A percentile compares a stretch with the other conserved stretches of the same genome.
phyloP scores from a whole-genome alignment of 1,284 basidiomycete genomes.

The Ganoderma sp. region DNA sequence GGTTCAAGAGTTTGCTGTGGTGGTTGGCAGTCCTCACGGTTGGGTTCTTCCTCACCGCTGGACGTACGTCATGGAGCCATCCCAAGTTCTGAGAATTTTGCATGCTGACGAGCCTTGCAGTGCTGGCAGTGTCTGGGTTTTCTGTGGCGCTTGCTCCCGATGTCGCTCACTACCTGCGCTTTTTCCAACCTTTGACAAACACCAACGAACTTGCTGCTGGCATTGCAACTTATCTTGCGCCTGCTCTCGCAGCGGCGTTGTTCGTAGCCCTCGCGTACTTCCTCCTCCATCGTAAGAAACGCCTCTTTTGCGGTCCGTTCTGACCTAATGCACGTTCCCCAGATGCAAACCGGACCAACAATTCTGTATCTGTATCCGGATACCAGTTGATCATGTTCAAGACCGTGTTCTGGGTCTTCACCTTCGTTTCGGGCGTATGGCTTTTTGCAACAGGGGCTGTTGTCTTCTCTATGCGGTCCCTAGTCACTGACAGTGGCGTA shows the following conservation, averaged over 20 bases:
- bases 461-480: slow-evolving; percentile 66
- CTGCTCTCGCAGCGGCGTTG: slow-evolving; percentile 63
- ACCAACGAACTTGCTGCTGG: slow-evolving; percentile 61
- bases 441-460: slow-evolving; percentile 70
- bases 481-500: slow-evolving; percentile 50
- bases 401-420: slow-evolving; percentile 69
- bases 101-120: slow-evolving; percentile 46
- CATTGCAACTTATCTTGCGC: slow-evolving; percentile 68
- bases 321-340: slow-evolving; percentile 3
- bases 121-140: slow-evolving; percentile 72
- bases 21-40: slow-evolving; percentile 62
- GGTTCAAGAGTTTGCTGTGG: slow-evolving; percentile 52
- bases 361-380: slow-evolving; percentile 65
- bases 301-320: slow-evolving; percentile 12
- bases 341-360: slow-evolving; percentile 59
- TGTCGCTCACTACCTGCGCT: slow-evolving; percentile 70
- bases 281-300: slow-evolving; percentile 59
- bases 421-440: slow-evolving; percentile 61
- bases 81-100: background rate
- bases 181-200: slow-evolving; percentile 61
- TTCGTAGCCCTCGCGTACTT: slow-evolving; percentile 62
- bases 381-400: slow-evolving; percentile 68
- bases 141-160: slow-evolving; percentile 72
- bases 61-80: slow-evolving; percentile 54
- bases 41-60: slow-evolving; percentile 58